Percentiles rank a stretch among this genome's conserved stretches.
These are phyloP conservation scores for Chaetomium olivaceum DNA, from an alignment of 2,329 filamentous ascomycete genomes.

Conservation along the genomic window DNA sequence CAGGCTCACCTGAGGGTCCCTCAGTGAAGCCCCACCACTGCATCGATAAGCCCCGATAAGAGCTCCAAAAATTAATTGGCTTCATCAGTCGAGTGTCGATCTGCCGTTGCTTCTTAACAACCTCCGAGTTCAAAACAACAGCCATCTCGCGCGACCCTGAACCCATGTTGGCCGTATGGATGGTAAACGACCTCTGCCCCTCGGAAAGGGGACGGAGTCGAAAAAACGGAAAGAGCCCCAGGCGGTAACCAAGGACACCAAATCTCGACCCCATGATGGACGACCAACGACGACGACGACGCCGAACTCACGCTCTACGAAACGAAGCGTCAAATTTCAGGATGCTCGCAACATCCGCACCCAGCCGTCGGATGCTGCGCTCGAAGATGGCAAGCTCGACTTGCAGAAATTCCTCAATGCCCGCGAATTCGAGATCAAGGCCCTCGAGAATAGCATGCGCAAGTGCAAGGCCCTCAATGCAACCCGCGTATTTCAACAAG, in stretches of 20 bases:
- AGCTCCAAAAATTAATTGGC: constrained; percentile 24
- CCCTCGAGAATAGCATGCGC: constrained; percentile 79
- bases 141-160: not conserved
- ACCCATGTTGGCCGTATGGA: constrained; percentile 30
- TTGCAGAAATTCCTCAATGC: constrained; percentile 80
- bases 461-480: constrained; percentile 63
- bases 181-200: constrained; percentile 20
- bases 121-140: not conserved
- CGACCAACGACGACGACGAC: constrained; percentile 4
- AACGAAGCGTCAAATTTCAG: constrained; percentile 50
- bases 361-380: constrained; percentile 52
- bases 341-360: constrained; percentile 53
- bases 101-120: not conserved
- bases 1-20: not conserved
- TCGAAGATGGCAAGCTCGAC: constrained; percentile 77
- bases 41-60: constrained; percentile 31
- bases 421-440: constrained; percentile 85
- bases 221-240: constrained; percentile 34
- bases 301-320: constrained; percentile 36
- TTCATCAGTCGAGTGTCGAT: not conserved
- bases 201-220: constrained; percentile 19
- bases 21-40: not conserved
- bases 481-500: constrained; percentile 83
- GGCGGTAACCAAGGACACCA: constrained; percentile 16
- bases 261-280: constrained; percentile 21